phyloP scores from a whole-genome alignment of 768 basidiomycete species.

The Boletus eberwhitei region DNA sequence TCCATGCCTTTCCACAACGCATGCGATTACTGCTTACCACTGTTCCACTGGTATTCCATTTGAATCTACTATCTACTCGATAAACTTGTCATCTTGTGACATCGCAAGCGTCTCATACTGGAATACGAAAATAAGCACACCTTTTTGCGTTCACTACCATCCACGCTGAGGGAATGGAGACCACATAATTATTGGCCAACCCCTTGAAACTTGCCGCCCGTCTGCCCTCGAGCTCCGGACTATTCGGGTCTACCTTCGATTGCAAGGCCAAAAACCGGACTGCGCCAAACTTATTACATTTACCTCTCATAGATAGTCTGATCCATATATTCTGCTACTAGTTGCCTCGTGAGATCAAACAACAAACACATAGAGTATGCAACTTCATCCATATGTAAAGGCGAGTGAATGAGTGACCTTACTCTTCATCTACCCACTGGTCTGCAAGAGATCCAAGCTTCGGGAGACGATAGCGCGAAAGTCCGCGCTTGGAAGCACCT shows the following conservation, averaged over 20 bases:
- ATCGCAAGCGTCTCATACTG: neutral
- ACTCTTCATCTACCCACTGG: constrained; percentile 67
- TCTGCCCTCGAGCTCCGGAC: neutral
- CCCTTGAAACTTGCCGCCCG: neutral
- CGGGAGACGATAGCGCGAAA: constrained; percentile 60
- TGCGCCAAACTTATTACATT: neutral
- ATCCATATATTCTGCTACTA: neutral
- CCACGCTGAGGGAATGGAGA: neutral
- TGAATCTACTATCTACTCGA: neutral
- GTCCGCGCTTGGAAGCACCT: constrained; percentile 48
- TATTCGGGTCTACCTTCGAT: neutral
- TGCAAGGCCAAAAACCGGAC: neutral
- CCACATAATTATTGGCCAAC: neutral
- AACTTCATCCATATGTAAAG: neutral
- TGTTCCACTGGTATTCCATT: too few species aligned
- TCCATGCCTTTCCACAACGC: too few species aligned
- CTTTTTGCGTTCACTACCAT: neutral
- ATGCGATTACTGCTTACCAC: too few species aligned
- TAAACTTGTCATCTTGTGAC: neutral
- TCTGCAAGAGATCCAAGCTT: constrained; percentile 63
- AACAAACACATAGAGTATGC: neutral
- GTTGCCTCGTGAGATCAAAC: constrained; percentile 1
- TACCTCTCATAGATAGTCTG: neutral
- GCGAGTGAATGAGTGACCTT: neutral
- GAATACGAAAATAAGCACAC: neutral